phyloP scores from a whole-genome alignment of 2,329 filamentous ascomycete genomes.

The Pseudofabraea citricarpa region DNA sequence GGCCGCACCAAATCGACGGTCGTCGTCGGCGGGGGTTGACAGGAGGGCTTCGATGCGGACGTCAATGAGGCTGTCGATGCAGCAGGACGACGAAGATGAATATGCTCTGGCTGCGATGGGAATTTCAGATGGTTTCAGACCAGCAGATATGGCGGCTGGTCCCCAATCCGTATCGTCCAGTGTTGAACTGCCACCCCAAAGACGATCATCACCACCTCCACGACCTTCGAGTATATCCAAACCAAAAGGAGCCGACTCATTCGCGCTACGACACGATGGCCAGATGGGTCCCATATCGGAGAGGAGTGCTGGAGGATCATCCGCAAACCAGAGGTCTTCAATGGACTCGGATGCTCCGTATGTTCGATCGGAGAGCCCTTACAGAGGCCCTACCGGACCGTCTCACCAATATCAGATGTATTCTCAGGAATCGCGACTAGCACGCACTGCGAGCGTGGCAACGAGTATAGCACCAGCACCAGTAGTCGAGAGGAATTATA shows the following conservation, averaged over 20 bases:
- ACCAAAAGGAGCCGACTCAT: conserved; percentile 42
- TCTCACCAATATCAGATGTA: conserved; percentile 87
- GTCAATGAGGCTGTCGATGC: conserved; percentile 37
- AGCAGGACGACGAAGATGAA: conserved; percentile 37
- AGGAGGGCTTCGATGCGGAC: conserved; percentile 38
- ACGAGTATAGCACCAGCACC: conserved; percentile 67
- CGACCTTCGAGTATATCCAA: conserved; percentile 54
- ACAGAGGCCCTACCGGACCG: conserved; percentile 59
- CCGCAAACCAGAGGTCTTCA: conserved; percentile 16
- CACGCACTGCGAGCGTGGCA: conserved; percentile 57
- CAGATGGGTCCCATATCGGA: conserved; percentile 26
- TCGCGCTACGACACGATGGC: conserved; percentile 49
- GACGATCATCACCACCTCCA: conserved; percentile 24
- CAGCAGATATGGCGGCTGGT: conserved; percentile 16
- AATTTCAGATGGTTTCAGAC: conserved; percentile 49
- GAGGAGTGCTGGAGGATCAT: conserved; percentile 14
- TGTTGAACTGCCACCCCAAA: conserved; percentile 15
- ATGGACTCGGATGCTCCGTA: conserved; percentile 16
- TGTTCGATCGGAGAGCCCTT: conserved; percentile 43
- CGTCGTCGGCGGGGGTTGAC: conserved; percentile 33
- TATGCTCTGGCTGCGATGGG: conserved; percentile 45
- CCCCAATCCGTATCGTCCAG: conserved; percentile 11
- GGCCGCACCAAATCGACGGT: conserved; percentile 34
- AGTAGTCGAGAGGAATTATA: conserved; percentile 53
- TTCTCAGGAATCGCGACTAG: conserved; percentile 61